Conservation (phyloP, 2,329 filamentous ascomycete genomes). For the Hypoxylon sp. region DNA sequence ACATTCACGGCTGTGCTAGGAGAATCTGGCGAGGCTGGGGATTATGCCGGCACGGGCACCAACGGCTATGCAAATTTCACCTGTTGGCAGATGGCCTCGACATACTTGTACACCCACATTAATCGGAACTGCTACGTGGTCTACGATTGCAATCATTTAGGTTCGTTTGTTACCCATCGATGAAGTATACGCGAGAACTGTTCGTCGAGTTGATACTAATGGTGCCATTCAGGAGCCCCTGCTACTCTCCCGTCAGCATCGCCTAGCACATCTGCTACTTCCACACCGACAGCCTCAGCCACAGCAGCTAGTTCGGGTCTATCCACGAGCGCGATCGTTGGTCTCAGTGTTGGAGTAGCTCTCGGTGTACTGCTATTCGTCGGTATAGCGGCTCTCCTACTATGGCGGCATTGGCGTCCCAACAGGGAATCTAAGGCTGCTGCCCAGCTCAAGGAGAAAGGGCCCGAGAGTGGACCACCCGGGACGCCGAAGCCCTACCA, state of each 20-base stretch:
- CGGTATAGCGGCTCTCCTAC: slow-evolving; percentile 24
- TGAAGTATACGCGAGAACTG: background rate
- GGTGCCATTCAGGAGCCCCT: slow-evolving; percentile 10
- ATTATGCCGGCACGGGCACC: slow-evolving; percentile 49
- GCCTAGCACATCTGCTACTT: slow-evolving; percentile 5
- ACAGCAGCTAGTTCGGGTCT: slow-evolving; percentile 19
- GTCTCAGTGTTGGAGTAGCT: slow-evolving; percentile 38
- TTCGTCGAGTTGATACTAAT: slow-evolving; percentile 14
- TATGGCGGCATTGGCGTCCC: slow-evolving; percentile 25
- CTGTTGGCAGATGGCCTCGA: slow-evolving; percentile 48
- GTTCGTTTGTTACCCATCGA: slow-evolving; percentile 19
- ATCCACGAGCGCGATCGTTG: slow-evolving; percentile 35
- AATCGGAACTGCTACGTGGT: slow-evolving; percentile 46
- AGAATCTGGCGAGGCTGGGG: slow-evolving; percentile 45
- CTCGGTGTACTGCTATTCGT: slow-evolving; percentile 26
- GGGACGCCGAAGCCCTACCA: background rate
- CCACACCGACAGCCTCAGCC: slow-evolving; percentile 24
- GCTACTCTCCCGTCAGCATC: slow-evolving; percentile 23
- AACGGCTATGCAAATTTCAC: slow-evolving; percentile 51
- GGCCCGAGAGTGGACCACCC: background rate
- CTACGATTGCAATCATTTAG: slow-evolving; percentile 50
- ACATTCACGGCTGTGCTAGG: slow-evolving; percentile 49
- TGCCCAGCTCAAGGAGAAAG: slow-evolving; percentile 8
- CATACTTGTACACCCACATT: slow-evolving; percentile 46
- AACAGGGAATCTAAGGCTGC: slow-evolving; percentile 12